phyloP scores from a whole-genome alignment of 179 eudicot genomes.

The Gypsophila paniculata region DNA sequence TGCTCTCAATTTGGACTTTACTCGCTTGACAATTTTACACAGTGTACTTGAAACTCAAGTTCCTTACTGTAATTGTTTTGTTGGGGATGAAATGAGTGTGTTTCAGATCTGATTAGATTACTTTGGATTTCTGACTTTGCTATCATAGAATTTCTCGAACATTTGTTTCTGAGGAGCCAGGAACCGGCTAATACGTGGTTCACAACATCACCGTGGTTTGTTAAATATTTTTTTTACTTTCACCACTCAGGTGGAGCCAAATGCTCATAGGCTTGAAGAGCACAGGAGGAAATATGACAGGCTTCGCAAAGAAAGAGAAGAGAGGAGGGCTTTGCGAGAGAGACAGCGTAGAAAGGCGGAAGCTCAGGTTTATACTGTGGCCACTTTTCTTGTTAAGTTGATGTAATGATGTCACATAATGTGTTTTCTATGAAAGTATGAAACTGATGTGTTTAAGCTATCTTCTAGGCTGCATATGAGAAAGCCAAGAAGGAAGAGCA shows the following conservation, averaged over 20 bases:
- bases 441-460: constrained; percentile 8
- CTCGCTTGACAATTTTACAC: background rate
- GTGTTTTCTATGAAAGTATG: background rate
- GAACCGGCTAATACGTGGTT: background rate
- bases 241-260: constrained; percentile 61
- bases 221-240: background rate
- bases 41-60: background rate
- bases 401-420: background rate
- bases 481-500: constrained; percentile 79
- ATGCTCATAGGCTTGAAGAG: constrained; percentile 80
- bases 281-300: constrained; percentile 80
- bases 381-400: background rate
- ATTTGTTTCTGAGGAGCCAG: background rate
- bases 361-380: constrained; percentile 55
- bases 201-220: background rate
- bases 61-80: no score
- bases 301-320: constrained; percentile 61
- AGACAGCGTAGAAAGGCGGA: constrained; percentile 62
- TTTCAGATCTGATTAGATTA: background rate
- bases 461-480: constrained; percentile 78
- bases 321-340: constrained; percentile 52
- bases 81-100: no score
- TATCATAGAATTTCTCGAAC: background rate
- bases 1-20: background rate
- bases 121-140: background rate